Evolutionary conservation across 2,329 filamentous ascomycete species (phyloP).

Genomic region (Sporothrix protearum): DNA sequence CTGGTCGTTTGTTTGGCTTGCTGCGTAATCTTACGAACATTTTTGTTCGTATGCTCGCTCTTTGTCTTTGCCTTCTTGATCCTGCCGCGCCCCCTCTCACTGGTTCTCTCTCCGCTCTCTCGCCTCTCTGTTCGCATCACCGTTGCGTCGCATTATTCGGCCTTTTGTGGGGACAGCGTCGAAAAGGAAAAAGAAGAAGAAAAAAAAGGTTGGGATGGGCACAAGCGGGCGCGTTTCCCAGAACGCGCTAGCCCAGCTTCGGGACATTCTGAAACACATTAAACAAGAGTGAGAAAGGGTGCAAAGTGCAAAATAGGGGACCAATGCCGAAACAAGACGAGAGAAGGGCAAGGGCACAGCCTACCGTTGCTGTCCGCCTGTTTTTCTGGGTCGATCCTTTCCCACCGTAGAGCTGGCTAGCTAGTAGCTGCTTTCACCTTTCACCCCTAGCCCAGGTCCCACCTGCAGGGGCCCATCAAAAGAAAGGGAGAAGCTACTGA

Average conservation of each 20-base stretch:
- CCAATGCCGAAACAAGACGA: neutral
- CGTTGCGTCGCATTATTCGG: neutral
- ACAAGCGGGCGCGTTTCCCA: slow-evolving; percentile 1
- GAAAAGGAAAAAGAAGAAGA: no score
- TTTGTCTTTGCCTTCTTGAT: neutral
- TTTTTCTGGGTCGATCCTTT: slow-evolving; percentile 15
- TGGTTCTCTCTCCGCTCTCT: neutral
- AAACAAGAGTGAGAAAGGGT: neutral
- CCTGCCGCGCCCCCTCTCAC: neutral
- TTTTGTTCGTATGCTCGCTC: neutral
- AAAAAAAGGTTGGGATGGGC: slow-evolving; percentile 8
- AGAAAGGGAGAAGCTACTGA: neutral
- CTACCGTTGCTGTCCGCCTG: neutral
- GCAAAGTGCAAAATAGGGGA: slow-evolving; percentile 4
- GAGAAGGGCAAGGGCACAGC: neutral
- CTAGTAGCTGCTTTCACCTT: no score
- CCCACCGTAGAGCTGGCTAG: neutral
- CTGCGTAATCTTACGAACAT: neutral
- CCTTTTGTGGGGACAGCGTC: neutral
- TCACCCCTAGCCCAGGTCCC: slow-evolving; percentile 13
- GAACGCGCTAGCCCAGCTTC: slow-evolving; percentile 11
- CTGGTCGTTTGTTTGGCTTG: neutral
- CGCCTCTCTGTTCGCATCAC: neutral
- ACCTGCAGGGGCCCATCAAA: neutral
- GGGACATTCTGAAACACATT: slow-evolving; percentile 24